Base-by-base conservation (phyloP, 306 rosid genomes). In the Prunus kanzakura region DNA sequence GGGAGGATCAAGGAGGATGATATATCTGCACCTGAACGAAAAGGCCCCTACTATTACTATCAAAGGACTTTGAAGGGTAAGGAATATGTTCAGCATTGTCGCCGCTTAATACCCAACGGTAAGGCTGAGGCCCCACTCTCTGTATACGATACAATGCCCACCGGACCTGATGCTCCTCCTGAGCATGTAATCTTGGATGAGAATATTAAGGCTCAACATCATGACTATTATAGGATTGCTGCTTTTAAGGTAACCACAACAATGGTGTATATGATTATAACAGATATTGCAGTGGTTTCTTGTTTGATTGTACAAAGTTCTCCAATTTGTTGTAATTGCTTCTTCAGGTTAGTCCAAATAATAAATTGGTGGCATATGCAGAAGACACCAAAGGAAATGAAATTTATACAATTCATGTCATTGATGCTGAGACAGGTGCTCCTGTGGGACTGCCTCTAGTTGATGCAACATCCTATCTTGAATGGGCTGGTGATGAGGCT, bases 321-420 rank as follows among this genome's bases (percentile, higher is more conserved):
- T 38, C 16, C 57, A 14, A 9, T 6, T 14, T 49, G 1, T 52
- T 71, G 22, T 20, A 10, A 54, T 12, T 55, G 29, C 80, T 80
- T 76, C 69, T 82, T 71, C 86, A 88, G 96, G 89, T 93, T 57
- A 94, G 98, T 78, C 97, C 98, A 65, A 88, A 83, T 78, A 81
- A 82, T 84, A 85, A 89, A 74, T 79, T 94, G 69, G 93, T 94
- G 82, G 98, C 96, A 30, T 92, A 88, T 88, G 90, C 96, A 12
- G 96, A 91, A 75, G 98, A 94, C 58, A 92, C 98, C 32, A 94
- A 87, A 78, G 98, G 98, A 60, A 80, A 94, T 88, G 97, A 94
- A 84, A 94, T 87, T 77, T 94, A 94, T 78, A 94, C 89, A 12
- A 81, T 87, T 57, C 76, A 85, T 77, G 88, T 94, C 80, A 92